These are phyloP conservation scores for Entomortierella beljakovae DNA, from an alignment of 192 early-diverging fungal genomes.

Conservation along the genomic window DNA sequence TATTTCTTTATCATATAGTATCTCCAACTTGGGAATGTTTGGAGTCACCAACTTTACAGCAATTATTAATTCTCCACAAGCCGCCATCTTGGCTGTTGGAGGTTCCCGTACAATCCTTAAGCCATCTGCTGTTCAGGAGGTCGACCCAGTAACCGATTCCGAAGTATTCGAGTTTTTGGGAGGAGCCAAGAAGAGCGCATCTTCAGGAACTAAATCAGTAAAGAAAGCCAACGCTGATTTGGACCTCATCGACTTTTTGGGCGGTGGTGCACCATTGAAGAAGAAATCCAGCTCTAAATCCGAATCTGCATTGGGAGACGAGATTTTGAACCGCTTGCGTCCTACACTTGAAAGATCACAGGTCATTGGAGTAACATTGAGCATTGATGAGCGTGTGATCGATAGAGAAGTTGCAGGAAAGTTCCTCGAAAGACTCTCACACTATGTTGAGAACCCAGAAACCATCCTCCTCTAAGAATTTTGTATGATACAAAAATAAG, in stretches of 20 bases:
- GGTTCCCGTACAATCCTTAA: constrained; percentile 44
- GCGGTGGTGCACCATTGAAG: constrained; percentile 39
- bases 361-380: constrained; percentile 60
- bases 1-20: constrained; percentile 51
- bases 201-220: constrained; percentile 34
- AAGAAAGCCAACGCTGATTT: constrained; percentile 50
- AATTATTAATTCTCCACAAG: constrained; percentile 90
- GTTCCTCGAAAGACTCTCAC: constrained; percentile 62
- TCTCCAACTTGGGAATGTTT: constrained; percentile 95
- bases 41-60: constrained; percentile 88
- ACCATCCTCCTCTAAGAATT: constrained; percentile 52
- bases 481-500: too few relatives aligned
- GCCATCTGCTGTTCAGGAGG: constrained; percentile 44
- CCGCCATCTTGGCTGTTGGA: constrained; percentile 86
- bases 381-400: constrained; percentile 56
- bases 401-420: constrained; percentile 55
- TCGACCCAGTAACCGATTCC: constrained; percentile 33
- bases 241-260: constrained; percentile 63
- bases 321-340: constrained; percentile 42
- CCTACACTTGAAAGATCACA: constrained; percentile 41
- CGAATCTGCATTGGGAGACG: constrained; percentile 37
- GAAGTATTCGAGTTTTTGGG: constrained; percentile 56
- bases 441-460: constrained; percentile 66
- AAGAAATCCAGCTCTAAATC: constrained; percentile 47
- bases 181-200: constrained; percentile 26